Percentiles rank a stretch among this genome's conserved stretches.
phyloP scores from a whole-genome alignment of 148 eudicot genomes.

The Drosera capensis region DNA sequence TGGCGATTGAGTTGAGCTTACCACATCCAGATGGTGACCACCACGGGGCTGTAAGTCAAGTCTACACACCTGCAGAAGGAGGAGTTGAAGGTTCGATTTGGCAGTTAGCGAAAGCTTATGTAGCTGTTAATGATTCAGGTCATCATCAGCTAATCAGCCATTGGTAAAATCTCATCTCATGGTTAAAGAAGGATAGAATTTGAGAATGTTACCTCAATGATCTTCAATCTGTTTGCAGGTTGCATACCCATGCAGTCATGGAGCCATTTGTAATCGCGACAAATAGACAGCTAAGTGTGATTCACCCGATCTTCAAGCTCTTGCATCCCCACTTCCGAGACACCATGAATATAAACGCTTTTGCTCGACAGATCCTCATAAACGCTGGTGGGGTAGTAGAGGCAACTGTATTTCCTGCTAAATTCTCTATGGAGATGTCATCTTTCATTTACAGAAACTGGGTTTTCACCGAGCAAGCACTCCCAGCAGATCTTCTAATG shows the following conservation, averaged over 20 bases:
- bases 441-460: constrained; percentile 44
- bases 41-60: constrained; percentile 51
- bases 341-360: constrained; percentile 57
- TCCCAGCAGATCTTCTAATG: constrained; percentile 57
- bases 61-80: constrained; percentile 48
- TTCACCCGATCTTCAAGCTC: constrained; percentile 70
- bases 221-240: constrained; percentile 34
- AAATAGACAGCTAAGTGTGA: constrained; percentile 51
- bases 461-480: too few species aligned
- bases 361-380: constrained; percentile 67
- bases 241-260: constrained; percentile 61
- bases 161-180: constrained; percentile 41
- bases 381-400: constrained; percentile 66
- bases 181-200: too few species aligned
- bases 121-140: constrained; percentile 85
- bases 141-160: constrained; percentile 86
- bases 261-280: constrained; percentile 65
- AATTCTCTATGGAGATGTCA: constrained; percentile 65
- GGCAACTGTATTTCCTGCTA: constrained; percentile 58
- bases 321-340: constrained; percentile 74
- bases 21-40: constrained; percentile 54
- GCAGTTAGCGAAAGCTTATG: constrained; percentile 93
- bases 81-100: constrained; percentile 56
- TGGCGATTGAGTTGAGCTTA: constrained; percentile 76
- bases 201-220: constrained; percentile 1